These are phyloP conservation scores for Cordyceps fumosorosea DNA, from an alignment of 2,329 filamentous ascomycete species.

Conservation along the genomic window DNA sequence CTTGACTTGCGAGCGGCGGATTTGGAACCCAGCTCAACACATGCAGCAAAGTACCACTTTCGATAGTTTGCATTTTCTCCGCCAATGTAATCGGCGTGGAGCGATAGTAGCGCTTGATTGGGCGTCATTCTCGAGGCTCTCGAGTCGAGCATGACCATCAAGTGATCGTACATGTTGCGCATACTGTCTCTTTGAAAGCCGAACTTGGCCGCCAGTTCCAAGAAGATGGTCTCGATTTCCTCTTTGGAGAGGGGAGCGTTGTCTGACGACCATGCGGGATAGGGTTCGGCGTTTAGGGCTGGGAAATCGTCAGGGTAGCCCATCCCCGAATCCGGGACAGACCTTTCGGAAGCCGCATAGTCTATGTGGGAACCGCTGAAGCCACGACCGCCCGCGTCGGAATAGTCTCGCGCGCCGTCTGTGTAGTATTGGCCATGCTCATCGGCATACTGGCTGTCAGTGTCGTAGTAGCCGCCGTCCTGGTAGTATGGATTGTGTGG, in stretches of 20 bases:
- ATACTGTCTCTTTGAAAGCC: slow-evolving; percentile 99
- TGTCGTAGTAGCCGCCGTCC: slow-evolving; percentile 94
- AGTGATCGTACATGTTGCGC: slow-evolving; percentile 99
- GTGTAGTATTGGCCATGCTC: slow-evolving; percentile 43
- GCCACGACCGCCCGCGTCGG: slow-evolving; percentile 31
- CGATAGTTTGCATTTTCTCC: slow-evolving; percentile 98
- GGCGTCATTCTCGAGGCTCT: slow-evolving; percentile 96
- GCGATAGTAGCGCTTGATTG: slow-evolving; percentile 88
- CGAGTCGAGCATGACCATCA: slow-evolving; percentile 94
- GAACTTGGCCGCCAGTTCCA: slow-evolving; percentile 91
- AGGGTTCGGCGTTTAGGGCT: slow-evolving; percentile 89
- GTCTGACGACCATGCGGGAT: slow-evolving; percentile 95
- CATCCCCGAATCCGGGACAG: slow-evolving; percentile 90
- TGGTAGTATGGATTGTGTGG: slow-evolving; percentile 74
- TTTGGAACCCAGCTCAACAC: slow-evolving; percentile 82
- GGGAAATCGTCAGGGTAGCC: slow-evolving; percentile 88
- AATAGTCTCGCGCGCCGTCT: slow-evolving; percentile 25
- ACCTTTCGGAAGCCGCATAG: slow-evolving; percentile 80
- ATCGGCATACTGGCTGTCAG: slow-evolving; percentile 38
- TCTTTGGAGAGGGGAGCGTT: slow-evolving; percentile 96
- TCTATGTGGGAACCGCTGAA: slow-evolving; percentile 67
- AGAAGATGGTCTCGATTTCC: slow-evolving; percentile 96
- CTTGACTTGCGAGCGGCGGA: slow-evolving; percentile 75
- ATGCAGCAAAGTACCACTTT: slow-evolving; percentile 97
- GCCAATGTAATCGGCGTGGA: slow-evolving; percentile 97